These are phyloP conservation scores for Russula ochroleuca DNA, from an alignment of 768 basidiomycete species.

Conservation along the genomic window DNA sequence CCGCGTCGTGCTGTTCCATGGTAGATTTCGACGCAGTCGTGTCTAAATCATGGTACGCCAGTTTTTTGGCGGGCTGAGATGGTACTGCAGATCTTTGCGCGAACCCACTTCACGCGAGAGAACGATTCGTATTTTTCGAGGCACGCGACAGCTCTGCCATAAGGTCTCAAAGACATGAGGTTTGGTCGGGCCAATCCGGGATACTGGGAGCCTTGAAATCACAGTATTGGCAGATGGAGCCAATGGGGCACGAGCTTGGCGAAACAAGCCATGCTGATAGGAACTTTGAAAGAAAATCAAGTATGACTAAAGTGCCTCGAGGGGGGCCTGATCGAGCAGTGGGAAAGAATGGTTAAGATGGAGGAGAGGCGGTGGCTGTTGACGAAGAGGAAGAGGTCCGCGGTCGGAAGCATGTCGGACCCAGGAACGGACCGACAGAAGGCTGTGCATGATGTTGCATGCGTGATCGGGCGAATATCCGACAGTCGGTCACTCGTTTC, in stretches of 20 bases:
- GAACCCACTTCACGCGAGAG: no score
- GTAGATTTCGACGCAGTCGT: neutral
- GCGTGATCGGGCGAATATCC: slow-evolving; percentile 19
- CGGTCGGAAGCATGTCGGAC: neutral
- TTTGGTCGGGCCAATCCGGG: neutral
- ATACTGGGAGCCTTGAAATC: neutral
- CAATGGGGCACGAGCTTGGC: neutral
- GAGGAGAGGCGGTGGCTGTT: neutral
- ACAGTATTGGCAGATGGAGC: neutral
- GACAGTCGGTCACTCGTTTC: neutral
- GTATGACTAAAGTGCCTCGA: no score
- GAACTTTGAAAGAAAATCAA: no score
- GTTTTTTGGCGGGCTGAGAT: neutral
- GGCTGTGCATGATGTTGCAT: neutral
- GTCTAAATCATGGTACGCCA: neutral
- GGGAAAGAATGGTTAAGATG: neutral
- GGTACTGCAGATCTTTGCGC: neutral
- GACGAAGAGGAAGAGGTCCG: neutral
- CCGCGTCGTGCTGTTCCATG: no score
- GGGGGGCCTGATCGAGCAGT: no score
- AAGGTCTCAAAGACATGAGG: neutral
- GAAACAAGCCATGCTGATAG: neutral
- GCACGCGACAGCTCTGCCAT: neutral
- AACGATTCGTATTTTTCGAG: neutral
- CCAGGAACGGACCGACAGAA: slow-evolving; percentile 12